Evolutionary conservation across 2,329 filamentous ascomycete genomes (phyloP), one percentile per base, ranked within the genome.

Genomic region (Fusarium longipes): DNA sequence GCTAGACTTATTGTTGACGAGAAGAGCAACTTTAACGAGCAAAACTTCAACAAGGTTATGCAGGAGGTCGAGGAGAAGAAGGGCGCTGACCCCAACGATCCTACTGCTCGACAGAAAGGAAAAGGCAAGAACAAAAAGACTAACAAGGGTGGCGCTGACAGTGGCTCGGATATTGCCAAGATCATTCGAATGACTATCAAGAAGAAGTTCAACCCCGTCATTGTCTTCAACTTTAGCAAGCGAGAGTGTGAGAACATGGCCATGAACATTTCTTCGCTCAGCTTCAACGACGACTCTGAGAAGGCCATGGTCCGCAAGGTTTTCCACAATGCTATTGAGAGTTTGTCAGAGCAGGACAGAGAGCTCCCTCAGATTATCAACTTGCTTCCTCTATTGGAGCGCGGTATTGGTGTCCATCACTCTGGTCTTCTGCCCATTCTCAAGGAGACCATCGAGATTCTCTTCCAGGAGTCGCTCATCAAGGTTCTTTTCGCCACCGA

Each of bases 191-290:
- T 99, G 96, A 97, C 98, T 72, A 97, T 99, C 90, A 86, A 93
- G 80, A 97, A 94, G 82, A 96, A 92, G 76, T 96, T 96, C 81
- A 97, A 99, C 75, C 96, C 96, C 0, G 96, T 98, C 73, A 99
- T 99, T 76, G 93, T 99, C 36, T 99, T 99, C 87, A 98, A 95
- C 80, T 99, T 99, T 82, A 97, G 94, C 85, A 99, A 99, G 83
- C 87, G 95, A 69, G 95, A 98, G 74, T 97, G 95, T 77, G 96
- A 99, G 81, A 89, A 90, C 65, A 89, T 96, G 78, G 96, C 96
- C 3, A 83, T 99, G 44, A 88, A 93, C 71, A 94, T 97, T 82
- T 95, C 90, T 51, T 87, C 88, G 63, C 87, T 98, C 75, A 90
- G 92, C 44, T 97, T 99, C 86, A 99, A 99, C 81, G 93, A 97